phyloP scores from a whole-genome alignment of 208 protist species.

The Acanthamoeba lenticulata region DNA sequence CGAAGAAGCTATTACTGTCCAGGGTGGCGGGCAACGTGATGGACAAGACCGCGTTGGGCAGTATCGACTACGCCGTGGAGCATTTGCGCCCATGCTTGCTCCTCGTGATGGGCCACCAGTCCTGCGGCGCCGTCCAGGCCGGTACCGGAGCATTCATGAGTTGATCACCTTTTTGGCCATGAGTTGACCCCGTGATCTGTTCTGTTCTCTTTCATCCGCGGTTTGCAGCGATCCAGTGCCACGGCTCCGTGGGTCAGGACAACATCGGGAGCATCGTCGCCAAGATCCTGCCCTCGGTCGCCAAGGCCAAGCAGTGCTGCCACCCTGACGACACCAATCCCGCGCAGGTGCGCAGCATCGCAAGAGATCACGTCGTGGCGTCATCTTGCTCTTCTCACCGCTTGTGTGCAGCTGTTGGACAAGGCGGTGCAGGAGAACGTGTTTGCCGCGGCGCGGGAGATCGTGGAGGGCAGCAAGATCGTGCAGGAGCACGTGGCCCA shows the following conservation, averaged over 20 bases:
- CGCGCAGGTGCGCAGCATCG: neutral
- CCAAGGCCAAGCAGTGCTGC: neutral
- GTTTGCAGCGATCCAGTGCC: neutral
- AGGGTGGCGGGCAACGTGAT: slow-evolving; percentile 28
- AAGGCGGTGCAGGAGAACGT: slow-evolving; percentile 56
- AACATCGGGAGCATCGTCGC: slow-evolving; percentile 16
- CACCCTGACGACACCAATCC: neutral
- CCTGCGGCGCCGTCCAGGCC: neutral
- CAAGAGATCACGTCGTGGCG: neutral
- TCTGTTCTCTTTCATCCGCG: neutral
- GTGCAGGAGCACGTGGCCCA: neutral
- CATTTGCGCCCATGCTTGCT: neutral
- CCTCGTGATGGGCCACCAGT: slow-evolving; percentile 7
- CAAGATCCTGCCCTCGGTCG: neutral
- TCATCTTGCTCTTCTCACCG: neutral
- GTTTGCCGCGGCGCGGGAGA: neutral
- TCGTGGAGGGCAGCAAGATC: slow-evolving; percentile 7
- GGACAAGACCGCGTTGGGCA: neutral
- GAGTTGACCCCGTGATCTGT: neutral
- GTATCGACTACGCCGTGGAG: slow-evolving; percentile 28
- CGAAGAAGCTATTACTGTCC: neutral
- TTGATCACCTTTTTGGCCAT: no score
- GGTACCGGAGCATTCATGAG: neutral
- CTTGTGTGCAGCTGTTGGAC: neutral
- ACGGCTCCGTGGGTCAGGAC: neutral